Percentiles rank a stretch among this genome's conserved stretches.
Evolutionary conservation across 1,284 basidiomycete genomes (phyloP).

Genomic region (Ustilago nuda): DNA sequence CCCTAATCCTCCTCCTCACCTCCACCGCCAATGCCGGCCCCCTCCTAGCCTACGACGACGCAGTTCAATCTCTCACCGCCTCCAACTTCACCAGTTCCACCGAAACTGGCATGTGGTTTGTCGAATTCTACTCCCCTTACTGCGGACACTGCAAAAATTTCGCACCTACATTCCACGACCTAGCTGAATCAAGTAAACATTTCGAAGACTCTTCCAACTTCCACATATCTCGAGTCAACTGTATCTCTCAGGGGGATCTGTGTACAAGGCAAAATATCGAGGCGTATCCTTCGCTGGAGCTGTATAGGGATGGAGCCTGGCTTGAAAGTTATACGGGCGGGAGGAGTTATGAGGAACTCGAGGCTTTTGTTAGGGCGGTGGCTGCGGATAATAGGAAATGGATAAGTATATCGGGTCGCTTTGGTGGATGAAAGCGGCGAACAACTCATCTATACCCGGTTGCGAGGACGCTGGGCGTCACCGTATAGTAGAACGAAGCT

Average conservation of each 20-base stretch:
- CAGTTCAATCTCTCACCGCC: slow-evolving; percentile 21
- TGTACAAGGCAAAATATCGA: slow-evolving; percentile 56
- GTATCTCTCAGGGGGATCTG: slow-evolving; percentile 55
- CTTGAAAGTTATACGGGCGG: slow-evolving; percentile 41
- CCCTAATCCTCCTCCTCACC: slow-evolving; percentile 11
- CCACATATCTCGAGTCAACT: slow-evolving; percentile 64
- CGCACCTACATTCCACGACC: slow-evolving; percentile 82
- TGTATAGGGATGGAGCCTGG: slow-evolving; percentile 55
- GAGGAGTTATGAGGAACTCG: slow-evolving; percentile 31
- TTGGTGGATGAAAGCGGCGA: background rate
- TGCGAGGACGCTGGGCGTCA: background rate
- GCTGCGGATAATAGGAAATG: slow-evolving; percentile 41
- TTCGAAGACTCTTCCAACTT: slow-evolving; percentile 55
- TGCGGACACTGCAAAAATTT: slow-evolving; percentile 81
- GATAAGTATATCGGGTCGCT: slow-evolving; percentile 8
- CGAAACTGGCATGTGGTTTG: slow-evolving; percentile 46
- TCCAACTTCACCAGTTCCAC: slow-evolving; percentile 38
- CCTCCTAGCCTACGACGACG: slow-evolving; percentile 29
- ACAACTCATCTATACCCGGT: background rate
- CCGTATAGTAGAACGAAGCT: background rate
- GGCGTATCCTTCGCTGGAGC: slow-evolving; percentile 46
- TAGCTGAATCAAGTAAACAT: slow-evolving; percentile 70
- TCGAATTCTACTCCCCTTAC: slow-evolving; percentile 74
- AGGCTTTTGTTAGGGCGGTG: slow-evolving; percentile 39
- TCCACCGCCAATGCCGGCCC: slow-evolving; percentile 8